Base-by-base conservation (phyloP, 2,329 filamentous ascomycete genomes). In the Curvularia sp. region DNA sequence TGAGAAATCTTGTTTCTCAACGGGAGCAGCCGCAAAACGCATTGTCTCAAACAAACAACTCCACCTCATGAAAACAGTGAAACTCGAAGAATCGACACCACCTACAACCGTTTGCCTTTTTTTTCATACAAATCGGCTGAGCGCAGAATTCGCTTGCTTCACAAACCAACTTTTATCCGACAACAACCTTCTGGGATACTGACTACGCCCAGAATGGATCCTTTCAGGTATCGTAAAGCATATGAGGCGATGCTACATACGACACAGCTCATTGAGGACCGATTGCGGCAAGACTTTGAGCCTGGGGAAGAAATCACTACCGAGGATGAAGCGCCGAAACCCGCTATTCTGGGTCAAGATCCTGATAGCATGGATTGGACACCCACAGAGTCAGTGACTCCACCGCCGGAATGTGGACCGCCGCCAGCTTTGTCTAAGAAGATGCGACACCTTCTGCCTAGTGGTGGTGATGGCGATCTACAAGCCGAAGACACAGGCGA, bases 351-450 rank as follows among this genome's bases (percentile, higher is more conserved):
- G 20, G 62, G 71, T 4, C 69, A 75, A 38, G 75, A 77, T 49
- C 67, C 71, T 0, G 75, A 77, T 57, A 73, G 72, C 33, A 77
- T 77, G 75, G 75, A 77, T 47, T 77, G 75, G 75, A 74, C 70
- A 31, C 73, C 73, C 8, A 76, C 72, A 12, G 74, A 68, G 26
- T 62, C 67, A 22, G 67, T 61, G 12, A 72, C 70, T 41, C 65
- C 70, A 35, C 65, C 72, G 44, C 62, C 62, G 24, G 69, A 64
- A 49, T 75, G 74, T 56, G 72, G 72, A 22, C 72, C 73, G 18
- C 69, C 68, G 6, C 68, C 66, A 18, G 62, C 66, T 6, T 47
- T 74, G 22, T 71, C 75, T 0, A 69, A 68, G 42, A 72, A 71
- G 39, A 59, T 75, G 60, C 73, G 69, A n/a, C 68, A 69, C 24